Base-by-base conservation (phyloP, 2,329 filamentous ascomycete species). In the Cyanodermella asteris region DNA sequence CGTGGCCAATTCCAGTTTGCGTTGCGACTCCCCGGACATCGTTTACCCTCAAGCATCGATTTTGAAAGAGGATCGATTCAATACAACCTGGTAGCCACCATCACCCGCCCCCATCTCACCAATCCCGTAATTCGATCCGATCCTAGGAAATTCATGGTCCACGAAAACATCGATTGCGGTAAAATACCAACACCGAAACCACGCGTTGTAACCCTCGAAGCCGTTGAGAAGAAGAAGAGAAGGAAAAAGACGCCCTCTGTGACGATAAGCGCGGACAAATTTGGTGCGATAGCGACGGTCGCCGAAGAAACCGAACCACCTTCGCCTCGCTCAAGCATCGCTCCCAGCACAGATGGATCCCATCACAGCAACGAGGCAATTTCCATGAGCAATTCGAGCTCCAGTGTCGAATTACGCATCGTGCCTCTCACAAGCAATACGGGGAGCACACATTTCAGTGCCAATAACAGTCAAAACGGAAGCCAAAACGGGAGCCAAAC, bases 41-140 rank as follows among this genome's bases (percentile, higher is more conserved):
- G 56, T 22, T 43, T 72, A 29, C 67, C 67, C n/a, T 91, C 78
- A 49, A 93, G 84, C 46, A 84, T 97, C 42, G 82, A 91, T 51
- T 97, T 97, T 47, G 87, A 94, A 50, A 71, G 84, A 42, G 87
- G 87, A 18, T 82, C 78, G 2, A 78, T 97, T 38, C 73, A 75
- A 12, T 97, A 94, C 50, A 69, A 84, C 53, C 64, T 94, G 38
- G 84, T 78, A 5, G 74, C 84, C 16, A 93, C 81, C 6, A 49
- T 94, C 29, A 94, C 84, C 12, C 69, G 81, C 28, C 84, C 87
- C 12, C 87, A 76, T 0, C 71, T 81, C 5, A 90, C 93, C 32
- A 64, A 72, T 9, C 72, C 84, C 2, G 81, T 72, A 3, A 62
- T 72, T 7, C 74, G 67, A 18, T 87, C 76, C 49, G 80, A 91